These are phyloP conservation scores for Holtermannia corniformis DNA, from an alignment of 768 basidiomycete species.

Conservation along the genomic window DNA sequence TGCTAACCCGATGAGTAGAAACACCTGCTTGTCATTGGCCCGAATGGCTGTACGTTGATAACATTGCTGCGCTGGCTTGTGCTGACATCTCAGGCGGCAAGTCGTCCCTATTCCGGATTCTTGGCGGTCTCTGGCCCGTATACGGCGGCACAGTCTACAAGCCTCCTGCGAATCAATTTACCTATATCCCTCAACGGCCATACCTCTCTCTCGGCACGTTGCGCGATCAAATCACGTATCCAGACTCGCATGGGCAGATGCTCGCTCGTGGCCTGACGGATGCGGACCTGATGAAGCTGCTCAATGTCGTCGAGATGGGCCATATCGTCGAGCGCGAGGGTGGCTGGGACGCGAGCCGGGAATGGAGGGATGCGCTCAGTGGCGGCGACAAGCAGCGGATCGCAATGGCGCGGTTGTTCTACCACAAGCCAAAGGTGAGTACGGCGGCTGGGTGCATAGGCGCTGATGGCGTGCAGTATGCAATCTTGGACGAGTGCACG, in stretches of 20 bases:
- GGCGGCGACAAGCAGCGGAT: conserved; percentile 96
- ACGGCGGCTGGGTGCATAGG: not conserved
- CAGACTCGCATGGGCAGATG: conserved; percentile 75
- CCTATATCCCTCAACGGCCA: conserved; percentile 89
- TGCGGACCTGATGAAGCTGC: conserved; percentile 57
- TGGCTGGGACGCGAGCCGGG: conserved; percentile 82
- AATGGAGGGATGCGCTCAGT: conserved; percentile 88
- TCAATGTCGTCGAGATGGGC: conserved; percentile 74
- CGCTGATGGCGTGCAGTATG: conserved; percentile 53
- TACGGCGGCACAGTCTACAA: conserved; percentile 76
- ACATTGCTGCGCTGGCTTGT: too few relatives aligned
- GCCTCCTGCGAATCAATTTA: conserved; percentile 77
- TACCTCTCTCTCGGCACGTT: conserved; percentile 90
- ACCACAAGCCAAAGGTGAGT: conserved; percentile 79
- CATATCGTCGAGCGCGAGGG: conserved; percentile 83
- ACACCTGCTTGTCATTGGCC: conserved; percentile 86
- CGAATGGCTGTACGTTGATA: conserved; percentile 55
- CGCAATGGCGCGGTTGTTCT: conserved; percentile 93
- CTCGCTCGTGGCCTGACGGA: conserved; percentile 67
- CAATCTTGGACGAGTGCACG: conserved; percentile 93
- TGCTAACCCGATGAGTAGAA: conserved; percentile 48
- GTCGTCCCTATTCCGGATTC: conserved; percentile 87
- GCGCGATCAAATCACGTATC: conserved; percentile 93
- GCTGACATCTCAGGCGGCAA: conserved; percentile 35
- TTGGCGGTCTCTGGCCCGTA: conserved; percentile 94